Percentiles rank a stretch among this genome's conserved stretches.
phyloP scores from a whole-genome alignment of 2,329 filamentous ascomycete species.

The Aulographum hederae region DNA sequence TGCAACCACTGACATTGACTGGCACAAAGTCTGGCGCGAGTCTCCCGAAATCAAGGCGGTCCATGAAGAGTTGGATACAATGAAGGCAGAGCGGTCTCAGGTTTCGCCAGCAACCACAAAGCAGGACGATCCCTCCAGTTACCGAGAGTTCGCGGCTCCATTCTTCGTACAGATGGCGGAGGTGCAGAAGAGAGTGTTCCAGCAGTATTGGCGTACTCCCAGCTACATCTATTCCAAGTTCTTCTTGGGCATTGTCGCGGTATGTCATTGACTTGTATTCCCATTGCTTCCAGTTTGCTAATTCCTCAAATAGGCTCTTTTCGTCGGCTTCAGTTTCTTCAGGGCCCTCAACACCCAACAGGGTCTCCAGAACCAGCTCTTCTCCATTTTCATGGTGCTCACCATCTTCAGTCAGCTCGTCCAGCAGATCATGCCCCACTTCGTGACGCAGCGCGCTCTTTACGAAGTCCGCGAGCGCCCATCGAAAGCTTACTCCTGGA shows the following conservation, averaged over 20 bases:
- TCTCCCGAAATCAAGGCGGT: slow-evolving; percentile 26
- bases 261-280: slow-evolving; percentile 4
- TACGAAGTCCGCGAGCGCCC: slow-evolving; percentile 77
- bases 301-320: too few species aligned
- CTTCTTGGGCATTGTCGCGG: slow-evolving; percentile 41
- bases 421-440: slow-evolving; percentile 72
- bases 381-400: slow-evolving; percentile 64
- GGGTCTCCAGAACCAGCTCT: slow-evolving; percentile 74
- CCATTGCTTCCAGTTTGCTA: not conserved
- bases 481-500: slow-evolving; percentile 71
- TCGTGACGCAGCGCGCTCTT: slow-evolving; percentile 61
- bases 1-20: slow-evolving; percentile 30
- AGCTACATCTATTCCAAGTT: slow-evolving; percentile 77
- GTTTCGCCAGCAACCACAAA: slow-evolving; percentile 21
- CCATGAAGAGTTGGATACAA: slow-evolving; percentile 25
- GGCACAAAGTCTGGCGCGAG: slow-evolving; percentile 29
- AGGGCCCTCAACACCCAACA: slow-evolving; percentile 52
- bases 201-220: slow-evolving; percentile 84
- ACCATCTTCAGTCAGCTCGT: slow-evolving; percentile 67
- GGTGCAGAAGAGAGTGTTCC: slow-evolving; percentile 59
- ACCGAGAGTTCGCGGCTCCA: slow-evolving; percentile 65
- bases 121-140: slow-evolving; percentile 32
- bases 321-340: slow-evolving; percentile 71
- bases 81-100: slow-evolving; percentile 21
- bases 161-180: slow-evolving; percentile 48